Evolutionary conservation across 2,329 filamentous ascomycete genomes (phyloP).

Genomic region (Cryoendolithus antarcticus): DNA sequence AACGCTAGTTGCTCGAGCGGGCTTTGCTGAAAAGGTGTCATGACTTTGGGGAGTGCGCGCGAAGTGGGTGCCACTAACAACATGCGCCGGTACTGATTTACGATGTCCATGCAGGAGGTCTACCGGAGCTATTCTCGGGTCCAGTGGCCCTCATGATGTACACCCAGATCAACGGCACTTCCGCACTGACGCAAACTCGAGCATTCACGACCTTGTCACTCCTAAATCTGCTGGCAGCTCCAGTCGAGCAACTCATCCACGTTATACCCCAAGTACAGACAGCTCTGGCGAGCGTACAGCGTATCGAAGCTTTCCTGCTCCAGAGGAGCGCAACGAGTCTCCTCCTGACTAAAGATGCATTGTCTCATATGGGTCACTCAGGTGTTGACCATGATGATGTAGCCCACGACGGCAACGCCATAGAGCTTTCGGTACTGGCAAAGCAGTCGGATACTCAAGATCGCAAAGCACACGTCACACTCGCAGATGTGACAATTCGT

Average conservation of each 20-base stretch:
- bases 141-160: conserved; percentile 10
- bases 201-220: conserved; percentile 12
- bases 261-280: conserved; percentile 8
- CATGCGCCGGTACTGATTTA: no score
- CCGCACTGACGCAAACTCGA: conserved; percentile 5
- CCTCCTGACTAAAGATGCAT: not conserved
- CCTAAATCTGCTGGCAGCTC: conserved; percentile 7
- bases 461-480: no score
- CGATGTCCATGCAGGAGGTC: not conserved
- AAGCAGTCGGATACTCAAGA: no score
- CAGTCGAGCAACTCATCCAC: conserved; percentile 9
- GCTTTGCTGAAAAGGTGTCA: no score
- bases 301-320: conserved; percentile 9
- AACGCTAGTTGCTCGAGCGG: no score
- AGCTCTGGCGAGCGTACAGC: conserved; percentile 11
- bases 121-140: conserved; percentile 7
- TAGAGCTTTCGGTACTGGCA: no score
- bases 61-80: no score
- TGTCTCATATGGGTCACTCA: no score
- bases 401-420: no score
- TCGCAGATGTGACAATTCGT: conserved; percentile 3
- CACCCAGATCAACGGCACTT: conserved; percentile 4
- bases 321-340: conserved; percentile 7
- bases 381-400: no score
- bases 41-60: no score